These are phyloP conservation scores for Chlamydomonas sp. DNA, from an alignment of 139 green algal genomes.

Conservation along the genomic window DNA sequence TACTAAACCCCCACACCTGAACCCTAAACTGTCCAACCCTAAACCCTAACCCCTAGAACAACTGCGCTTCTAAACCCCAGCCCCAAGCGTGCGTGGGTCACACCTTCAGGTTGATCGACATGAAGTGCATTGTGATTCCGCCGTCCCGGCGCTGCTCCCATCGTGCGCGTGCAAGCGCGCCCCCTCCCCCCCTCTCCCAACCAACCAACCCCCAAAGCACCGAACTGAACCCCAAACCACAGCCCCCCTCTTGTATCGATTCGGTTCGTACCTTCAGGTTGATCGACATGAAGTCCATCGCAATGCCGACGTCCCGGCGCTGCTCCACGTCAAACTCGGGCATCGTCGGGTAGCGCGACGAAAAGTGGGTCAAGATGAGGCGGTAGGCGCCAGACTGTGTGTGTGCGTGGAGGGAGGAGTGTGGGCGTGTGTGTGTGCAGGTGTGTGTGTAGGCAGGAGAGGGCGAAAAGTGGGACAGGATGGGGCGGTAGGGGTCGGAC, in stretches of 20 bases:
- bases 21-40: too few relatives aligned
- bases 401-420: too few relatives aligned
- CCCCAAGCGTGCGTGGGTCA: too few relatives aligned
- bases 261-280: conserved; percentile 62
- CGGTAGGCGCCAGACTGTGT: conserved; percentile 72
- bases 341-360: conserved; percentile 84
- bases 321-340: conserved; percentile 48
- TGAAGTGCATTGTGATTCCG: conserved; percentile 92
- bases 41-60: too few relatives aligned
- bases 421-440: too few relatives aligned
- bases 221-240: background rate
- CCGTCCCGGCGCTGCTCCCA: conserved; percentile 39
- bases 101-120: conserved; percentile 88
- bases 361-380: conserved; percentile 97
- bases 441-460: too few relatives aligned
- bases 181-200: too few relatives aligned
- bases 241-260: background rate
- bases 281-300: conserved; percentile 94
- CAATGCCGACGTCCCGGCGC: conserved; percentile 56
- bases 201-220: too few relatives aligned
- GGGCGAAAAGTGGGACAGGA: background rate
- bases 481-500: too few relatives aligned
- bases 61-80: too few relatives aligned
- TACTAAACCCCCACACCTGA: too few relatives aligned
- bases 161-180: too few relatives aligned